These are phyloP conservation scores for Diaporthe caulivora DNA, from an alignment of 2,329 filamentous ascomycete species.

Conservation along the genomic window DNA sequence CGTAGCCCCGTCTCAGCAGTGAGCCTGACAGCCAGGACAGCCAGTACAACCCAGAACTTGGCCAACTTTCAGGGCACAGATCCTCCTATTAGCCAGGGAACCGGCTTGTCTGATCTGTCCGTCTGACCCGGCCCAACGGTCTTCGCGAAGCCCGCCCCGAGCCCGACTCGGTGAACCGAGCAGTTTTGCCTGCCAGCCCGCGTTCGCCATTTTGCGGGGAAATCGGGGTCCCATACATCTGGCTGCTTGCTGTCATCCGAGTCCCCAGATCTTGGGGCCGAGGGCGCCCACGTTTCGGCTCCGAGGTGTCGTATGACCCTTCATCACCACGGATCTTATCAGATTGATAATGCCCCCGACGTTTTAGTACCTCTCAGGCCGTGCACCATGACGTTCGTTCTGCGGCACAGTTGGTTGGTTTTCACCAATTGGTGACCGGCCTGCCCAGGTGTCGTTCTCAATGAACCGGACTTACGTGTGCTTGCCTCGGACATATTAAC, in stretches of 20 bases:
- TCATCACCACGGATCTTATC: conserved; percentile 13
- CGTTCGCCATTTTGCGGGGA: conserved; percentile 22
- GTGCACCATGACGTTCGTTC: not conserved
- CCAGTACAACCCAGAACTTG: no score
- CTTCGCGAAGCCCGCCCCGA: conserved; percentile 19
- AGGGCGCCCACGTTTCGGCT: not conserved
- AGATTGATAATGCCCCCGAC: conserved; percentile 16
- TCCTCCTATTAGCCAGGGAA: conserved; percentile 2
- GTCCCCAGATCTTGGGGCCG: conserved; percentile 24
- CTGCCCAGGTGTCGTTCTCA: not conserved
- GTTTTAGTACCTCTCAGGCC: no score
- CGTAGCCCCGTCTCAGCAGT: conserved; percentile 5
- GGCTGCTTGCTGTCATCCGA: not conserved
- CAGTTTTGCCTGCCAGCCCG: not conserved
- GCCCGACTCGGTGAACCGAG: conserved; percentile 20
- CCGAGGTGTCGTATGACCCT: conserved; percentile 23
- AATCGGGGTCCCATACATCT: conserved; percentile 18
- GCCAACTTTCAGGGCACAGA: not conserved
- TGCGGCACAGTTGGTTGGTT: not conserved
- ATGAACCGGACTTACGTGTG: not conserved
- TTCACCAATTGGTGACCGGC: not conserved
- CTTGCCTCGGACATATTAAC: not conserved
- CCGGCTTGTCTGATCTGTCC: conserved; percentile 25
- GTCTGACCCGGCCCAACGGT: conserved; percentile 25
- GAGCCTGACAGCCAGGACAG: not conserved